Conservation (phyloP, 352 stramenopile species). For the Pythium scleroteichum region DNA sequence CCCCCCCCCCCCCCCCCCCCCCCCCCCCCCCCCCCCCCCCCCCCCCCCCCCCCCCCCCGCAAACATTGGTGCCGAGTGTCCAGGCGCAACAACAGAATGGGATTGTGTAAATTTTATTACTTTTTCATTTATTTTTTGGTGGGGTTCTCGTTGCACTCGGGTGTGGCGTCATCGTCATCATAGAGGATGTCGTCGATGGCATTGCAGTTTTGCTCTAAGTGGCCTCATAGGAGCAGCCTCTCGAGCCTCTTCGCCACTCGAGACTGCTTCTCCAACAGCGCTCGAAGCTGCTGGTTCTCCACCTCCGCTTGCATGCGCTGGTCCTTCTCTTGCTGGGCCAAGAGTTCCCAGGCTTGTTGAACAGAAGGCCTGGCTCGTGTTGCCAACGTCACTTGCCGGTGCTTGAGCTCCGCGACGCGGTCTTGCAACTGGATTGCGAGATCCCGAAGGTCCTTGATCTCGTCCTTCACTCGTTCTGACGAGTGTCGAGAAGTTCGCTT, state of each 20-base stretch:
- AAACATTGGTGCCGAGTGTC: too few species aligned
- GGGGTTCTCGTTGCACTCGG: too few species aligned
- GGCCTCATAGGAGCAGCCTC: neutral
- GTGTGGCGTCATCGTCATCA: neutral
- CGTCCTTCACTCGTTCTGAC: constrained; percentile 1
- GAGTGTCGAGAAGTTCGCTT: constrained; percentile 1
- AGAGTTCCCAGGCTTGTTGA: constrained; percentile 1
- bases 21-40: too few species aligned
- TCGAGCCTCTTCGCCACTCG: constrained; percentile 1
- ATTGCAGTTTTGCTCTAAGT: neutral
- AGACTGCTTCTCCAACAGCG: neutral
- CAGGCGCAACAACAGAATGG: too few species aligned
- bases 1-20: too few species aligned
- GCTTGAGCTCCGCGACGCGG: constrained; percentile 1
- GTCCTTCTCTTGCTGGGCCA: constrained; percentile 1
- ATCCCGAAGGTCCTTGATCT: neutral
- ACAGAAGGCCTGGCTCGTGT: neutral
- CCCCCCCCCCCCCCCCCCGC: too few species aligned
- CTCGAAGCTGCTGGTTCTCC: constrained; percentile 7
- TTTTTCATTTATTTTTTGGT: too few species aligned
- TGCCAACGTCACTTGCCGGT: neutral
- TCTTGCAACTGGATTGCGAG: constrained; percentile 5
- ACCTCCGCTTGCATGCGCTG: constrained; percentile 6
- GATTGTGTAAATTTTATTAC: too few species aligned
- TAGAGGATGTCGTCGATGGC: neutral